Evolutionary conservation across 2,329 filamentous ascomycete species (phyloP), one percentile per base, ranked within the genome.

Genomic region (Trichoderma endophyticum): DNA sequence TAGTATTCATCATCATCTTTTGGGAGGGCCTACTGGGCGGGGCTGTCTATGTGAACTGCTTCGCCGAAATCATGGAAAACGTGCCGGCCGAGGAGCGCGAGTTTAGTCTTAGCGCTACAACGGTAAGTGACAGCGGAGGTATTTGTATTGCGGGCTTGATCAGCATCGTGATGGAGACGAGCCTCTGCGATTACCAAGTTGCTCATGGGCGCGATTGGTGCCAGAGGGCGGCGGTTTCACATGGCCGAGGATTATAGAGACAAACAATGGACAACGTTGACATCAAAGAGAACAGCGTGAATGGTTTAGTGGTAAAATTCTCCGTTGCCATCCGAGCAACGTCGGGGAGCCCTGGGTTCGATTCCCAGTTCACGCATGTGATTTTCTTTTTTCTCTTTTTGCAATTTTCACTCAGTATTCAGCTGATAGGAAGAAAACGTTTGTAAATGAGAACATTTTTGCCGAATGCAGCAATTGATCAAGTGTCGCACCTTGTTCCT

Each of bases 11-110:
- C 26, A 84, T 98, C 73, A 86, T 98, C 24, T 96, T 98, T 78
- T 98, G 95, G 95, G 96, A 98, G 80, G 96, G 96, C 0, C 81
- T 98, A 14, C 84, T 99, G 0, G 96, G 96, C 0, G 96, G 96
- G 0, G 86, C 94, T 4, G 96, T 98, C 0, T 99, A 99, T 77
- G 95, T 98, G 73, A 97, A 95, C 77, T 97, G 95, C 0, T 99
- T 98, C 81, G 94, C 95, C 0, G 93, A 97, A 79, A 98, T 99
- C 73, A 92, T 94, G 80, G 94, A 98, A 77, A 90, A 91, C 7
- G 90, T 98, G 1, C 89, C 90, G 0, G 84, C 87, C 5, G 88
- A 90, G 36, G 94, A 98, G 68, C 88, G 95, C 6, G 96, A 99
- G 82, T 98, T 98, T 78, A 97, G 93, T 73, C 83, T 99, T 1